Percentiles rank a stretch among this genome's conserved stretches.
Evolutionary conservation across 495 filamentous ascomycete species (phyloP).

Genomic region (Trichoderma virens): DNA sequence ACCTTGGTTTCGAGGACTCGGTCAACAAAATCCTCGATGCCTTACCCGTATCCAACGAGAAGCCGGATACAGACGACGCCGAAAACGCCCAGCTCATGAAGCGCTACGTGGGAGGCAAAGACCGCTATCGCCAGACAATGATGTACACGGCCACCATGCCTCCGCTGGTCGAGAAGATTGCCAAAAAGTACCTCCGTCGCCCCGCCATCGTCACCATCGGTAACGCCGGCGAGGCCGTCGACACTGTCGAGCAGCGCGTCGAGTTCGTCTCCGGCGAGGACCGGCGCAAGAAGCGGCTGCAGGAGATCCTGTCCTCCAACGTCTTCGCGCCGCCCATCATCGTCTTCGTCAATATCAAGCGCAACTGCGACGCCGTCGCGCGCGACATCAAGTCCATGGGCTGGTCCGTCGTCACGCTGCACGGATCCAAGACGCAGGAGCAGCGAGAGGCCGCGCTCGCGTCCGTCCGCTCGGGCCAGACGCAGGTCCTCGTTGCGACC

Average conservation of each 20-base stretch:
- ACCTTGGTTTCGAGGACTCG: constrained; percentile 94
- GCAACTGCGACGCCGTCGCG: constrained; percentile 94
- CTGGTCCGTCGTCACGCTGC: constrained; percentile 82
- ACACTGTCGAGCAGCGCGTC: constrained; percentile 95
- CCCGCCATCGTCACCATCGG: constrained; percentile 95
- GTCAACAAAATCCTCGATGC: constrained; percentile 98
- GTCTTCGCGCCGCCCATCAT: constrained; percentile 93
- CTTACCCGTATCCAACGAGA: constrained; percentile 91
- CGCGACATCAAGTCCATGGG: constrained; percentile 94
- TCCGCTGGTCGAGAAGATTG: constrained; percentile 85
- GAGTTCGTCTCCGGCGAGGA: constrained; percentile 91
- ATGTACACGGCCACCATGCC: constrained; percentile 99
- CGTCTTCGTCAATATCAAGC: constrained; percentile 99
- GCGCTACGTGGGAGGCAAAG: constrained; percentile 69
- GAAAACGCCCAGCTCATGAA: constrained; percentile 82
- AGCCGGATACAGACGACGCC: constrained; percentile 91
- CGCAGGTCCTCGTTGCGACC: constrained; percentile 91
- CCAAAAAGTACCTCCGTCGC: constrained; percentile 87
- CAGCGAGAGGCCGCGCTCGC: constrained; percentile 91
- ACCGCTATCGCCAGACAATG: constrained; percentile 96
- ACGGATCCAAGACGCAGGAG: constrained; percentile 94
- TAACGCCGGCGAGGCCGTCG: constrained; percentile 92
- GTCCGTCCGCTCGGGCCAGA: constrained; percentile 70
- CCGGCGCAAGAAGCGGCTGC: constrained; percentile 91
- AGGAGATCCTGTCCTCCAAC: constrained; percentile 77